These are phyloP conservation scores for Phytomonas francai DNA, from an alignment of 208 protist genomes.

Conservation along the genomic window DNA sequence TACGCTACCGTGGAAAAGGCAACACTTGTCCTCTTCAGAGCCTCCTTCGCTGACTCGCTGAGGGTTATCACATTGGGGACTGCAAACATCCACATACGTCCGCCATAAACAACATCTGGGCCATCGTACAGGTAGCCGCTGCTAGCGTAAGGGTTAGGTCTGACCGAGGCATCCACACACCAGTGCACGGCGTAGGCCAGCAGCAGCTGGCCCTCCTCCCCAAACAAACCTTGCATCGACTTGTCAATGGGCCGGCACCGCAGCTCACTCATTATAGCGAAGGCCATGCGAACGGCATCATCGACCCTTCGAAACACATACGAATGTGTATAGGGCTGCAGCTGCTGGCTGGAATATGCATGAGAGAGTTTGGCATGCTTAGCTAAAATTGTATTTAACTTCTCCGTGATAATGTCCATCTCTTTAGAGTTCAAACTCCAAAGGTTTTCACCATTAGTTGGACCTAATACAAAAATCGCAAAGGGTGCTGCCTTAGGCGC, in stretches of 20 bases:
- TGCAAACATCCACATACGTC: constrained; percentile 68
- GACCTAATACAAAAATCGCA: constrained; percentile 59
- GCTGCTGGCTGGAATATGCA: constrained; percentile 59
- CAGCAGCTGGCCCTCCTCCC: constrained; percentile 42
- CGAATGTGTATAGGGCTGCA: constrained; percentile 60
- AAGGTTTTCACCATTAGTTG: constrained; percentile 47
- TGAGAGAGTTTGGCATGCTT: constrained; percentile 24
- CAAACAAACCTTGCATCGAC: constrained; percentile 40
- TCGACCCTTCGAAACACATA: constrained; percentile 42
- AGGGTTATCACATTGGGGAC: constrained; percentile 57
- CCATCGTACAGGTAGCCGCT: constrained; percentile 51
- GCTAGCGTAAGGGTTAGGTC: constrained; percentile 16
- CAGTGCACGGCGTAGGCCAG: constrained; percentile 72
- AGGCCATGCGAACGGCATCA: constrained; percentile 48
- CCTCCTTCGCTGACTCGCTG: background rate
- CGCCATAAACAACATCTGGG: constrained; percentile 51
- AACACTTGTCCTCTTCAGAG: constrained; percentile 16
- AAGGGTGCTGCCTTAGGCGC: constrained; percentile 70
- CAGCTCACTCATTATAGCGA: constrained; percentile 45
- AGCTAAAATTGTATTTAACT: constrained; percentile 26
- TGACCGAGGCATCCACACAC: constrained; percentile 62
- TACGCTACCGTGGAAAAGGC: constrained; percentile 10
- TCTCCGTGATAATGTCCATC: constrained; percentile 50
- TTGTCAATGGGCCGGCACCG: constrained; percentile 45
- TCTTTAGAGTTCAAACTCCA: constrained; percentile 53